Base-by-base conservation (phyloP, 2,329 filamentous ascomycete species). In the Xylaria sp. region DNA sequence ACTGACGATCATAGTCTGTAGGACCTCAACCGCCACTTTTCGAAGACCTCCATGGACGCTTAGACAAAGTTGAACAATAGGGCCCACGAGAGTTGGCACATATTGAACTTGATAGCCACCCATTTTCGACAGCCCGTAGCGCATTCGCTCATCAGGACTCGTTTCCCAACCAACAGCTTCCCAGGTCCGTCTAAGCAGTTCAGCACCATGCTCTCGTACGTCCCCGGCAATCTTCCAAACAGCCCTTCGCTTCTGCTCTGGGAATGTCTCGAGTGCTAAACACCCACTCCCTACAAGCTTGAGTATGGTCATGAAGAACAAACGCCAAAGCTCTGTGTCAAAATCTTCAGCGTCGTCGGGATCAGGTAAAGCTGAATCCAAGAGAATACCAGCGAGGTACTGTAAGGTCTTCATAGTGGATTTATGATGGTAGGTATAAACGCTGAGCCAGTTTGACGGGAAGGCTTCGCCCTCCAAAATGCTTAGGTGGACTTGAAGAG, bases 211-310 rank as follows among this genome's bases (percentile, higher is more conserved):
- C 78, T 98, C 94, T 63, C 96, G 88, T 57, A 99, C 93, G 80
- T 99, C 96, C 5, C 96, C 96, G 3, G 95, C 96, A 76, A 99
- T 97, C 81, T 98, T 99, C 96, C 96, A 99, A 1, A 98, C 95
- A 0, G 96, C 95, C 62, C 96, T 86, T 51, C 96, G 86, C 81
- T 98, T 99, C 80, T 99, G 96, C 78, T 99, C 96, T 0, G 96
- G 94, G 76, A 97, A 98, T 0, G 94, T 97, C 77, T 99, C 96
- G 42, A 99, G 86, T 0, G 96, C 94, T 22, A 99, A 85, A 0
- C 91, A 92, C 39, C 94, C 90, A 74, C 94, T 97, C 5, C 93
- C 92, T 2, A 99, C 93, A 2, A 98, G 89, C 75, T 92, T 94
- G 31, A 99, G 85, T 33, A 99, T 82, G 0, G 94, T 95, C 20